These are phyloP conservation scores for Aureobasidium leucospermi DNA, from an alignment of 2,329 filamentous ascomycete species.

Conservation along the genomic window DNA sequence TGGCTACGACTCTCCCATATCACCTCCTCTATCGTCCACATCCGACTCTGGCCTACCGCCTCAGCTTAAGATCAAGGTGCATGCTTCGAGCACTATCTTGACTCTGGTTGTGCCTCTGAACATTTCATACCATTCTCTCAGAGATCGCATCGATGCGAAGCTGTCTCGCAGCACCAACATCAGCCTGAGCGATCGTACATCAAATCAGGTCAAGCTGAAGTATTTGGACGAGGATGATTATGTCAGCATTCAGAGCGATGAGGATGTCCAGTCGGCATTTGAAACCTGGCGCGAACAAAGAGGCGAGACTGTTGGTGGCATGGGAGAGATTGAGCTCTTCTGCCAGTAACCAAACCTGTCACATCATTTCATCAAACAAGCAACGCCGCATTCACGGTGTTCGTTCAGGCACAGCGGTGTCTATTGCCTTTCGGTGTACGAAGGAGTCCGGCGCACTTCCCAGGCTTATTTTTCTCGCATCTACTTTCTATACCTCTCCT, in stretches of 20 bases:
- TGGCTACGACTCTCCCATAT: slow-evolving; percentile 30
- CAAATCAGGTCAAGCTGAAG: slow-evolving; percentile 65
- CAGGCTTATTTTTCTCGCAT: slow-evolving; percentile 6
- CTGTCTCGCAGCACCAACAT: slow-evolving; percentile 77
- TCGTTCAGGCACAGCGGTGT: background rate
- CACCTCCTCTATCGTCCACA: slow-evolving; percentile 31
- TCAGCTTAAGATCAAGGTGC: slow-evolving; percentile 92
- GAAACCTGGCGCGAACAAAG: slow-evolving; percentile 81
- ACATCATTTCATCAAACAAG: background rate
- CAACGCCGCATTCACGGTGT: slow-evolving; percentile 1
- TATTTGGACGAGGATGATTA: slow-evolving; percentile 92
- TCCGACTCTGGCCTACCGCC: slow-evolving; percentile 20
- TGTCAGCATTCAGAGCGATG: slow-evolving; percentile 88
- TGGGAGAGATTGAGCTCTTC: slow-evolving; percentile 86
- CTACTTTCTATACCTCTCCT: slow-evolving; percentile 12
- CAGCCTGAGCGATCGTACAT: slow-evolving; percentile 60
- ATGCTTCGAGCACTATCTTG: slow-evolving; percentile 84
- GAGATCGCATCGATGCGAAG: slow-evolving; percentile 94
- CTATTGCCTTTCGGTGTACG: background rate
- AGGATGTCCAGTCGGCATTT: slow-evolving; percentile 93
- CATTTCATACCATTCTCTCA: slow-evolving; percentile 86
- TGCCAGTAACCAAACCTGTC: slow-evolving; percentile 46
- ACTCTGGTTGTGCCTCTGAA: slow-evolving; percentile 95
- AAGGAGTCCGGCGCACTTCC: slow-evolving; percentile 8
- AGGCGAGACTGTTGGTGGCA: slow-evolving; percentile 53